Evolutionary conservation across 148 eudicot genomes (phyloP), one percentile per base, ranked within the genome.

Genomic region (Vaccinium darrowii): DNA sequence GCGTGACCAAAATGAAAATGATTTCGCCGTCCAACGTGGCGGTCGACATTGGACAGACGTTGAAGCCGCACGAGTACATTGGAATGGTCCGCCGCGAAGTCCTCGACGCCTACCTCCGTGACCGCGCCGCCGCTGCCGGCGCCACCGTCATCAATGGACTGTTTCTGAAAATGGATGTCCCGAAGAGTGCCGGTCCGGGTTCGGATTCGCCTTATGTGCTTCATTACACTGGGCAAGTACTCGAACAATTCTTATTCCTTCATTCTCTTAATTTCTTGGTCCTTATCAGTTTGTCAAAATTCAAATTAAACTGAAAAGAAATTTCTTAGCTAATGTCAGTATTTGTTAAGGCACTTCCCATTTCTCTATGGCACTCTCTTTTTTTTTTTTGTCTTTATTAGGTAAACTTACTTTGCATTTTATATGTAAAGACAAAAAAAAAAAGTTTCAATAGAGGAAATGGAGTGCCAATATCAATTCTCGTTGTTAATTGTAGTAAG

Each of bases 61-160:
- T 97, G 21, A 94, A 97, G 88, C 96, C 98, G 13, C 98, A 95
- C 69, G 99, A 97, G 91, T 97, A 97, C 84, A 97, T 97, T 52
- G 99, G 99, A 11, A 97, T 97, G 99, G 99, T 97, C 50, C 91
- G 99, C 72, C 92, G 99, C 0, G 99, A 97, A 77, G 91, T 97
- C 33, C 93, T 95, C 63, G 99, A 97, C 63, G 88, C 89, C 65
- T 97, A 90, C 83, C 89, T 97, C 52, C 92, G 99, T 1, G 93
- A 92, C 52, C 89, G 99, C 53, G 99, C 99, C n/a, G 82, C 88
- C n/a, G 87, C 76, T 54, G 87, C 95, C 15, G 99, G 99, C 3
- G 98, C 98, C 8, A 72, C 85, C 2, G 91, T 97, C 7, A 90
- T 97, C 49, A 97, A 97, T 81, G 99, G 99, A 4, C 85, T 97